Percentiles rank a stretch among this genome's conserved stretches.
These are phyloP conservation scores for Colletotrichum falcatum DNA, from an alignment of 2,329 filamentous ascomycete genomes.

Conservation along the genomic window DNA sequence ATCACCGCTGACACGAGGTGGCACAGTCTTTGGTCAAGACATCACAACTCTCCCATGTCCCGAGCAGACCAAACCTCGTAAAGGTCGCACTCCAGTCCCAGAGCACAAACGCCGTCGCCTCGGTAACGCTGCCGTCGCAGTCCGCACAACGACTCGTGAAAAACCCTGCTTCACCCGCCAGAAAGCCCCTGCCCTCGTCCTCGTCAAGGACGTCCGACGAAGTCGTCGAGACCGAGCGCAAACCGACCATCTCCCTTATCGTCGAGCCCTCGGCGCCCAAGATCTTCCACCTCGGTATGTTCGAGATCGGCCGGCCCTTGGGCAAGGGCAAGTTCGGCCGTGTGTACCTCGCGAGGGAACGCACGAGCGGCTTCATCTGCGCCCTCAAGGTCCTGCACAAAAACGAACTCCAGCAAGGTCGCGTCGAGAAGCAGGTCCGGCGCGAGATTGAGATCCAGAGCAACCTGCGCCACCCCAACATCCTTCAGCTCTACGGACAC, in stretches of 20 bases:
- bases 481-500: constrained; percentile 85
- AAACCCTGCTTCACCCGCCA: constrained; percentile 62
- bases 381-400: constrained; percentile 90
- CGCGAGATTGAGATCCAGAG: constrained; percentile 92
- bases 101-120: constrained; percentile 73
- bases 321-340: constrained; percentile 91
- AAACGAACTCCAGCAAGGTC: constrained; percentile 80
- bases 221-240: constrained; percentile 60
- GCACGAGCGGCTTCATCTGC: constrained; percentile 83
- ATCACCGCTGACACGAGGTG: constrained; percentile 53
- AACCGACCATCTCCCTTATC: constrained; percentile 61
- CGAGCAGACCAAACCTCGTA: constrained; percentile 82
- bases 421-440: constrained; percentile 87
- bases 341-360: constrained; percentile 86
- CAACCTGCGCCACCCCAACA: constrained; percentile 87
- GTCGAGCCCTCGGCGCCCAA: constrained; percentile 69
- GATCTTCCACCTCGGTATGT: constrained; percentile 91
- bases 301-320: constrained; percentile 88
- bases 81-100: constrained; percentile 87
- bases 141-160: constrained; percentile 66
- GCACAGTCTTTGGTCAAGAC: constrained; percentile 48
- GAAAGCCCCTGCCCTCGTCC: constrained; percentile 61
- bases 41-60: constrained; percentile 61
- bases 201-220: constrained; percentile 62
- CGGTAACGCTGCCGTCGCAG: constrained; percentile 77